Base-by-base conservation (phyloP, 2,329 filamentous ascomycete genomes). In the Fusarium dlaminii region DNA sequence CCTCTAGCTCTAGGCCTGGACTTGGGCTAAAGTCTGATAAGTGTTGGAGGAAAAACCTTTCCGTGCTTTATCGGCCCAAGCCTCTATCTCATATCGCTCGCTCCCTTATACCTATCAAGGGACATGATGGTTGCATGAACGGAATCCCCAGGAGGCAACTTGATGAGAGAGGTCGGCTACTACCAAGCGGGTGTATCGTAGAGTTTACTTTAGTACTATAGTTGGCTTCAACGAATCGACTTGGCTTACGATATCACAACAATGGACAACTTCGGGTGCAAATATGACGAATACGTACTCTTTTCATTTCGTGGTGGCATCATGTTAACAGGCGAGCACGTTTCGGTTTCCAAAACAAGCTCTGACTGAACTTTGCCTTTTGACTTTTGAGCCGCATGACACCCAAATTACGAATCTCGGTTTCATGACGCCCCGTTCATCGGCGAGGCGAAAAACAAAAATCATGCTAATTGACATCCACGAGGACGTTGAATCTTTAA, bases 281-380 rank as follows among this genome's bases (percentile, higher is more conserved):
- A 36, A 17, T 22, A 36, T 60, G 29, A 56, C 22, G 30, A 20
- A 20, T 36, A 58, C 61, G 40, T 36, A 57, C 37, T 42, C 18
- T 27, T 34, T 37, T 24, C 27, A 30, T 30, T 46, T 56, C 49
- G 36, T 22, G 34, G 56, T 72, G 62, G 62, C 67, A 71, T 72
- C 67, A 72, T 67, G 18, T 43, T 30, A 54, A 39, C 20, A 34
- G 36, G 46, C 56, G 63, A 71, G 68, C 67, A 71, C 57, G 51
- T 72, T 72, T 67, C 67, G 67, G 68, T 20, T 63, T 22, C n/a
- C 57, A 65, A 49, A 62, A 60, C 45, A 60, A 60, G 57, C 43
- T 60, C 42, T 30, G 56, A 36, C 37, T 52, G 32, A 51, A 59
- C 42, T 59, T 59, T 49, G 27, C 32, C 39, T 51, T 37, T 59